Conservation (phyloP, 1,139 yeast species). For the Sugiyamaella paludigena region DNA sequence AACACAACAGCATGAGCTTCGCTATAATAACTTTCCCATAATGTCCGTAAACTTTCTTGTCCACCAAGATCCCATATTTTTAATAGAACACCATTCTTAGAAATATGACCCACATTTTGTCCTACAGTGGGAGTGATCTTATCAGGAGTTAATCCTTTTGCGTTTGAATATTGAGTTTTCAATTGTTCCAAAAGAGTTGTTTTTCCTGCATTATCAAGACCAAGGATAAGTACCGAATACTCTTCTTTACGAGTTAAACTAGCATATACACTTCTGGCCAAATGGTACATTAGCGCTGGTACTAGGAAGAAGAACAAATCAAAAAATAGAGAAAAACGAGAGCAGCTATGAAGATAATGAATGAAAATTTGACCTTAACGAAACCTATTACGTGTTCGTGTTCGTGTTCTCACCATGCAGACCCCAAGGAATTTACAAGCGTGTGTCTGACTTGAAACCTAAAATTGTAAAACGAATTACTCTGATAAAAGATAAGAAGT, state of each 20-base stretch:
- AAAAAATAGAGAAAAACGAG: too few relatives aligned
- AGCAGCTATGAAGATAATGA: too few relatives aligned
- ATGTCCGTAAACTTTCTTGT: constrained; percentile 70
- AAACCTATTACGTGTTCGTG: too few relatives aligned
- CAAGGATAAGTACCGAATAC: constrained; percentile 75
- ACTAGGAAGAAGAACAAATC: not conserved
- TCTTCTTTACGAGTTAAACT: constrained; percentile 59
- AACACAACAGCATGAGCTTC: constrained; percentile 91
- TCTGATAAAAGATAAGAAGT: too few relatives aligned
- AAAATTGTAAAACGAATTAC: too few relatives aligned
- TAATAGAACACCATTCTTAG: constrained; percentile 53
- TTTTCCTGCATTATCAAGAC: constrained; percentile 95
- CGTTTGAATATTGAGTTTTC: constrained; percentile 49
- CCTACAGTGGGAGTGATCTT: constrained; percentile 70
- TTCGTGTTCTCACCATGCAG: too few relatives aligned
- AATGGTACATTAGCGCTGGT: constrained; percentile 55
- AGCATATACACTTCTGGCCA: constrained; percentile 57
- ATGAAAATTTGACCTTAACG: too few relatives aligned
- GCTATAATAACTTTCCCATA: constrained; percentile 85
- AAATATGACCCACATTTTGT: constrained; percentile 63
- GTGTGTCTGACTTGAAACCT: too few relatives aligned
- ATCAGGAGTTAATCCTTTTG: constrained; percentile 44
- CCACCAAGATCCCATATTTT: constrained; percentile 98
- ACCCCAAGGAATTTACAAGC: too few relatives aligned
- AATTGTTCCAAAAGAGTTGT: constrained; percentile 73